Percentiles rank a stretch among this genome's conserved stretches.
These are phyloP conservation scores for Astragalus glycyphyllos DNA, from an alignment of 306 rosid species.

Conservation along the genomic window DNA sequence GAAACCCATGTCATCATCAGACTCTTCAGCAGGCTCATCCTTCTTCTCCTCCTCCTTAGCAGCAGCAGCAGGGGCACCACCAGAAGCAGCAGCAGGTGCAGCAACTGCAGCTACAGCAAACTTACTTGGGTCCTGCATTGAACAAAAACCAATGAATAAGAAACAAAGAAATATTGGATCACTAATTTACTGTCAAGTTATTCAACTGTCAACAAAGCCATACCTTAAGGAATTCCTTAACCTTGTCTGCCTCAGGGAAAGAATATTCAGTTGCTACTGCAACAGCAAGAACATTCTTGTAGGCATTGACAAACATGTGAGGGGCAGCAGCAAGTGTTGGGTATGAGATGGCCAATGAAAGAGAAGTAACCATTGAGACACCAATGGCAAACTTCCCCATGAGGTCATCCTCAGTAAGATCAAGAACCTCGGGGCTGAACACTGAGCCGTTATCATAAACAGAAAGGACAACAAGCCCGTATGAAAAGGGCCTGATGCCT, in stretches of 20 bases:
- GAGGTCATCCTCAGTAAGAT: too few relatives aligned
- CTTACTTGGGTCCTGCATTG: slow-evolving; percentile 62
- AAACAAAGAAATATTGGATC: too few relatives aligned
- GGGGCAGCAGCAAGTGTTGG: slow-evolving; percentile 87
- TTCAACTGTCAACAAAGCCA: too few relatives aligned
- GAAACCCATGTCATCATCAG: slow-evolving; percentile 52
- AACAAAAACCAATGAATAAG: not conserved
- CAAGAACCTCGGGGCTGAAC: too few relatives aligned
- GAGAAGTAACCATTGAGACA: too few relatives aligned
- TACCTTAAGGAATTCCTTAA: slow-evolving; percentile 55
- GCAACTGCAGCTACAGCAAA: slow-evolving; percentile 53
- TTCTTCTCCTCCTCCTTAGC: slow-evolving; percentile 66
- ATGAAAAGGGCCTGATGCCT: too few relatives aligned
- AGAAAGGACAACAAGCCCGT: too few relatives aligned
- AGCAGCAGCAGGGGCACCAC: slow-evolving; percentile 48
- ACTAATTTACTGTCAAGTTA: too few relatives aligned
- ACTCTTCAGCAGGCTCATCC: slow-evolving; percentile 69
- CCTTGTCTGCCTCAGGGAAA: slow-evolving; percentile 77
- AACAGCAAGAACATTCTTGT: slow-evolving; percentile 75
- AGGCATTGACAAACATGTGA: slow-evolving; percentile 76
- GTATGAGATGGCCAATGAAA: too few relatives aligned
- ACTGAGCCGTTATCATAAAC: too few relatives aligned
- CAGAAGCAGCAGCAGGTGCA: slow-evolving; percentile 35
- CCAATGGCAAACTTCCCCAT: too few relatives aligned
- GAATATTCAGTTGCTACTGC: slow-evolving; percentile 70